phyloP scores from a whole-genome alignment of 768 basidiomycete species.

The Pisolithus albus region DNA sequence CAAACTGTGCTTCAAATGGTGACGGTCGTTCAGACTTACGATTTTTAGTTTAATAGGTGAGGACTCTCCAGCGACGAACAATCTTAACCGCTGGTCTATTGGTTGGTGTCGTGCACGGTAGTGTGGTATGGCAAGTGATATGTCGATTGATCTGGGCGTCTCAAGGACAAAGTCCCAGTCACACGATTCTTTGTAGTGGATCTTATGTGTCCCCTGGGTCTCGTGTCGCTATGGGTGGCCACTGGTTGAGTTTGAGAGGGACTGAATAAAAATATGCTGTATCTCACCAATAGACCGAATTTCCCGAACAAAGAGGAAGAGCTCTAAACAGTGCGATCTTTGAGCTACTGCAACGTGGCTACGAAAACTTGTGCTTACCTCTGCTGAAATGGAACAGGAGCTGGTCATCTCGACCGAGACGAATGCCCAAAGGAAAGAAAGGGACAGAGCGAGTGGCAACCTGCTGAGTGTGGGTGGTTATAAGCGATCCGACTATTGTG shows the following conservation, averaged over 20 bases:
- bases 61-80: constrained; percentile 51
- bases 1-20: not conserved
- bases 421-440: not conserved
- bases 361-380: constrained; percentile 16
- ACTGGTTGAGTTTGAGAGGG: not conserved
- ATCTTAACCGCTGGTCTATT: constrained; percentile 61
- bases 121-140: constrained; percentile 67
- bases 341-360: not conserved
- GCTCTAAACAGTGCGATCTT: constrained; percentile 16
- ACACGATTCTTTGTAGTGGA: constrained; percentile 54
- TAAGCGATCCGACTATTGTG: constrained; percentile 15
- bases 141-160: constrained; percentile 46
- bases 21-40: constrained; percentile 37
- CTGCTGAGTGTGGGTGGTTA: constrained; percentile 4
- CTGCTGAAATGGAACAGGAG: constrained; percentile 19
- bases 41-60: constrained; percentile 64
- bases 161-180: constrained; percentile 67
- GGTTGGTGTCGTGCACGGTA: constrained; percentile 74
- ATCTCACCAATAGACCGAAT: constrained; percentile 11
- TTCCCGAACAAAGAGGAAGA: constrained; percentile 14
- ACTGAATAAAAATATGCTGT: not conserved
- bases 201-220: constrained; percentile 48
- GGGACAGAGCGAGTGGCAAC: not conserved
- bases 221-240: constrained; percentile 19
- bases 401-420: constrained; percentile 15